Evolutionary conservation across 1,284 basidiomycete species (phyloP), one percentile per base, ranked within the genome.

Genomic region (Trichosporon ovoides): DNA sequence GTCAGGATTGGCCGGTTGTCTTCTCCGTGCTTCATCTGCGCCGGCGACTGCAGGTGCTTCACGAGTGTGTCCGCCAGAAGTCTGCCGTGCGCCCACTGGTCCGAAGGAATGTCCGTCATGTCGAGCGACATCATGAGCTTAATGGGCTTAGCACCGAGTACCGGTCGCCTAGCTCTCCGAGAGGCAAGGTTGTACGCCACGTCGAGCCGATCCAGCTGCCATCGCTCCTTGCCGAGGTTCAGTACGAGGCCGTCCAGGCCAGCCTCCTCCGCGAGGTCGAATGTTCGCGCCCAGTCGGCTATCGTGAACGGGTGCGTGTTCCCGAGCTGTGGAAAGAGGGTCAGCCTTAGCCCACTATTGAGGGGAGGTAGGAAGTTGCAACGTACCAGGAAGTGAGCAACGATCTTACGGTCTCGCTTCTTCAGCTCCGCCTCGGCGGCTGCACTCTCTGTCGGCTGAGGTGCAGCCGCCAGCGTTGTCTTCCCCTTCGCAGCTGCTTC

Each of bases 351-450:
- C 10, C 11, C n/a, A 7, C 18, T 36, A 43, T 1, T 12, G 24
- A 40, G 20, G 31, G 1, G 6, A n/a, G n/a, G n/a, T n/a, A n/a
- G n/a, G n/a, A n/a, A n/a, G n/a, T n/a, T n/a, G n/a, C n/a, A n/a
- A 37, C 71, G 40, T 51, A 77, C 76, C 75, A 78, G 77, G 56
- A 78, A 78, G 57, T 78, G 77, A 11, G 76, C 77, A 2, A 75
- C 69, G 31, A 73, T 74, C 58, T 31, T 51, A n/a, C 54, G 38
- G 34, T 46, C 54, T 11, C 35, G 24, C 51, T 53, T 36, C 35
- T 37, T 36, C 35, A 37, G 20, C 51, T 37, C 35, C 16, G 10
- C 35, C 34, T 52, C 51, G 35, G 18, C 35, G 18, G 51, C 22
- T 12, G 18, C 38, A 5, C 22, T 28, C 22, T 20, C 3, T 16